These are phyloP conservation scores for Yarrowia sp. DNA, from an alignment of 805 yeast species.

Conservation along the genomic window DNA sequence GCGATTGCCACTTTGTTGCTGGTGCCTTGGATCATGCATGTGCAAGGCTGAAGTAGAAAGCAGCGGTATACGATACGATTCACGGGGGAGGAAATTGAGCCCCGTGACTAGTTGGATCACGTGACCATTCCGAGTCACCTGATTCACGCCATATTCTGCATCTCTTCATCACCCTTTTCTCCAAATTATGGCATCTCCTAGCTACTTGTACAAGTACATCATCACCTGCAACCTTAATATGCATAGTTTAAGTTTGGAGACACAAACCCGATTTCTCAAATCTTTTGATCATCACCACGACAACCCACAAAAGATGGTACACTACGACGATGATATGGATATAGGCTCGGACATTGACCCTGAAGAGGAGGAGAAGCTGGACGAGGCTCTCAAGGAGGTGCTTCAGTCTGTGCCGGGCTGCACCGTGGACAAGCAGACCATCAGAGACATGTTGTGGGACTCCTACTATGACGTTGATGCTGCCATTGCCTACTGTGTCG, in stretches of 20 bases:
- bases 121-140: too few species aligned
- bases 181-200: too few species aligned
- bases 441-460: constrained; percentile 36
- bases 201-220: too few species aligned
- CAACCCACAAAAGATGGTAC: not conserved
- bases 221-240: too few species aligned
- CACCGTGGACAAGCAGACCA: constrained; percentile 12
- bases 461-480: constrained; percentile 38
- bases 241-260: too few species aligned
- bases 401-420: constrained; percentile 24
- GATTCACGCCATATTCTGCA: too few species aligned
- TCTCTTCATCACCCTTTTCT: too few species aligned
- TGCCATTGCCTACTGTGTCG: constrained; percentile 28
- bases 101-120: not conserved
- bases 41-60: too few species aligned
- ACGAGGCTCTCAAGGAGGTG: constrained; percentile 32
- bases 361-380: constrained; percentile 38
- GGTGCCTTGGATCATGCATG: constrained; percentile 3
- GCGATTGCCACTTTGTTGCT: not conserved
- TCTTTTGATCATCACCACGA: not conserved
- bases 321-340: constrained; percentile 34
- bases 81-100: not conserved
- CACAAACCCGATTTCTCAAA: too few species aligned
- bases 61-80: too few species aligned
- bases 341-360: constrained; percentile 24